Conservation (phyloP, 192 early-diverging fungal genomes). For the Coemansia sp. region DNA sequence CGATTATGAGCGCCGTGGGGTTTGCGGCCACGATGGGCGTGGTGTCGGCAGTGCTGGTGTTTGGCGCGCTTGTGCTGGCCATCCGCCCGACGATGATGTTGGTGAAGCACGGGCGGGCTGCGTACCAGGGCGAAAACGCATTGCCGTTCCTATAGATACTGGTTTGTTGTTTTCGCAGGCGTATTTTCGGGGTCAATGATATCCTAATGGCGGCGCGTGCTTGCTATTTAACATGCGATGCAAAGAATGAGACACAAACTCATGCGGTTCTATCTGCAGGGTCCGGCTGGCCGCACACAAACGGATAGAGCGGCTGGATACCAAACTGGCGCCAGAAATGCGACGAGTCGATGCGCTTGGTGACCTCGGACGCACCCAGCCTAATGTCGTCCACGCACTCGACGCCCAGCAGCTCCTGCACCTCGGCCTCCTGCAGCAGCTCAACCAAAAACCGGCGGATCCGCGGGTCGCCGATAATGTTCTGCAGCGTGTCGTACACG, state of each 20-base stretch:
- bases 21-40: conserved; percentile 57
- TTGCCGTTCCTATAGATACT: conserved; percentile 20
- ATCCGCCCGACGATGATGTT: conserved; percentile 29
- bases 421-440: conserved; percentile 9
- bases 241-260: no score
- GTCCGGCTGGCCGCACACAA: conserved; percentile 14
- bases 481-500: conserved; percentile 39
- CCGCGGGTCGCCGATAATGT: conserved; percentile 15
- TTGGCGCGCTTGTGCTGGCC: conserved; percentile 33
- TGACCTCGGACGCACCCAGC: conserved; percentile 22
- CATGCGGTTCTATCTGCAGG: no score
- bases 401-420: conserved; percentile 12
- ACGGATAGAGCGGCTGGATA: conserved; percentile 25
- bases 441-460: conserved; percentile 21
- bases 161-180: no score
- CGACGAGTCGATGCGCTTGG: conserved; percentile 38
- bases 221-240: no score
- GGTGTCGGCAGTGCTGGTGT: conserved; percentile 28
- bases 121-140: conserved; percentile 27
- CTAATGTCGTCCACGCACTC: conserved; percentile 12
- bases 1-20: conserved; percentile 52
- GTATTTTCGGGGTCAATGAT: no score
- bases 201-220: no score
- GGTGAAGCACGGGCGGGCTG: conserved; percentile 27
- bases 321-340: conserved; percentile 29